Conservation (phyloP, 441 rosid species). For the Eruca vesicaria region DNA sequence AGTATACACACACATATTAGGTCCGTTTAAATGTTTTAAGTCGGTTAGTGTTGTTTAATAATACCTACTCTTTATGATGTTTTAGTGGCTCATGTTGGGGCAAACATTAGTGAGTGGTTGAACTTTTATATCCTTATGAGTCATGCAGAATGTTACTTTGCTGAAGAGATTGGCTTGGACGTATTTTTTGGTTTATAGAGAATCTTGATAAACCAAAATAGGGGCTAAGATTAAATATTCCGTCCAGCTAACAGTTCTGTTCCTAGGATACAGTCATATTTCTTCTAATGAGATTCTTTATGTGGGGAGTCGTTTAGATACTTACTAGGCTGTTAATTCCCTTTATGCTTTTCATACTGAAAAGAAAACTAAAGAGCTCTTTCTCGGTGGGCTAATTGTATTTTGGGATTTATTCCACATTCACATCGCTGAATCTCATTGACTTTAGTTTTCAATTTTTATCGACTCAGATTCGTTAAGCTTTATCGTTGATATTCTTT, state of each 20-base stretch:
- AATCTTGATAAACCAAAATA: conserved; percentile 15
- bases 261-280: conserved; percentile 25
- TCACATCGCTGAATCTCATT: conserved; percentile 17
- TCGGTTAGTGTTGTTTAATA: conserved; percentile 21
- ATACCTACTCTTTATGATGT: conserved; percentile 7
- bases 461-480: conserved; percentile 12
- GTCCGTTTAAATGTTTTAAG: neutral
- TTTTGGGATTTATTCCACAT: conserved; percentile 10
- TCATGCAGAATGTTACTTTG: conserved; percentile 6
- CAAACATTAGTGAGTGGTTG: neutral
- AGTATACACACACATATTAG: conserved; percentile 3
- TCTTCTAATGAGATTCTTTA: conserved; percentile 21
- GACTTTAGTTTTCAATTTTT: conserved; percentile 23
- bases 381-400: conserved; percentile 18
- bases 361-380: conserved; percentile 11
- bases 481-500: conserved; percentile 27
- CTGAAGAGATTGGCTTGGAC: conserved; percentile 4
- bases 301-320: conserved; percentile 33
- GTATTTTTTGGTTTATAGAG: conserved; percentile 7
- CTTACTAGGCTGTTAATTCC: no score
- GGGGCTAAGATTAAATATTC: neutral
- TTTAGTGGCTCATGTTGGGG: conserved; percentile 15
- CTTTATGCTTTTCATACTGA: no score
- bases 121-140: neutral
- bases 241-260: conserved; percentile 5